Evolutionary conservation across 2,329 filamentous ascomycete species (phyloP), one percentile per base, ranked within the genome.

Genomic region (Lachnellula occidentalis): DNA sequence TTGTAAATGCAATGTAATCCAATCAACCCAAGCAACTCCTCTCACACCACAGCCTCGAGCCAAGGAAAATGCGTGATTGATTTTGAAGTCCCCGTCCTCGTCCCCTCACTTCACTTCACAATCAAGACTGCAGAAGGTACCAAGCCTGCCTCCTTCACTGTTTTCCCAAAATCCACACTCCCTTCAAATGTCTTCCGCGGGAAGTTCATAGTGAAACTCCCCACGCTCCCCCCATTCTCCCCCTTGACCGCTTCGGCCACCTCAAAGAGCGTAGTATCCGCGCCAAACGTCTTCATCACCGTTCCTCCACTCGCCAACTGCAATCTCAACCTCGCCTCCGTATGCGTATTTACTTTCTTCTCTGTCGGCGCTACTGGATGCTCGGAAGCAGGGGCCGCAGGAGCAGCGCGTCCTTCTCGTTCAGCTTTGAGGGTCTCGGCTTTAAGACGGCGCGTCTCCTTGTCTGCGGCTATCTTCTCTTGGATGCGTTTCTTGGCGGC

Each of bases 391-490:
- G 66, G 55, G 24, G 24, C 24, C 0, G 67, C 63, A 1, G 66
- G 56, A 1, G 58, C 55, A 15, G 76, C 74, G 51, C 82, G 78
- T n/a, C 92, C 92, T 62, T 91, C 89, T n/a, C 92, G 82, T 53
- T 83, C 82, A 0, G 92, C 92, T 74, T 92, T 95, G 64, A 90
- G 88, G 54, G 83, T 78, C 67, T 96, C 94, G 3, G 90, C 86
- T 70, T 94, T 95, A 61, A 87, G 80, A 60, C 88, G 85, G 51
- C 94, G 85, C 66, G 92, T 91, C 64, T 90, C 88, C 77, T 95
- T 96, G 75, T 97, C 92, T 14, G 88, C 92, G 64, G 94, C 92
- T 61, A 99, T 96, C 78, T 92, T 92, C 54, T 90, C 92, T 73
- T 91, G 87, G 70, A 96, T 92, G 36, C 88, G 83, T 72, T 87